These are phyloP conservation scores for Ophiocordyceps sinensis DNA, from an alignment of 2,329 filamentous ascomycete species.

Conservation along the genomic window DNA sequence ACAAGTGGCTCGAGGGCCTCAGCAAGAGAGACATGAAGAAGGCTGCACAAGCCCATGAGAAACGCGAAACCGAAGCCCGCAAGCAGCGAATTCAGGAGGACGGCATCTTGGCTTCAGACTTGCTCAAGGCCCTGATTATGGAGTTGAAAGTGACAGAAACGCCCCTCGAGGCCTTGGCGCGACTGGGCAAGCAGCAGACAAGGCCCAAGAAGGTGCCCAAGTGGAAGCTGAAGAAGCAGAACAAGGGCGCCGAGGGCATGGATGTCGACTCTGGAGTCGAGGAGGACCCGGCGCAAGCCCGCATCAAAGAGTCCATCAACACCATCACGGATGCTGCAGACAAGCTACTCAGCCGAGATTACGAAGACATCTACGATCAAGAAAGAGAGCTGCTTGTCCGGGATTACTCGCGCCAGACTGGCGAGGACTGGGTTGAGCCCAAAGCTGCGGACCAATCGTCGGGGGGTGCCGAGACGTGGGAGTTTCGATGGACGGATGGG, in stretches of 20 bases:
- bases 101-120: constrained; percentile 54
- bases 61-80: constrained; percentile 62
- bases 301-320: constrained; percentile 61
- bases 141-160: constrained; percentile 71
- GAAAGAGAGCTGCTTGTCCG: constrained; percentile 73
- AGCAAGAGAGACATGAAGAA: constrained; percentile 88
- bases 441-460: constrained; percentile 5
- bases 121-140: constrained; percentile 58
- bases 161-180: constrained; percentile 70
- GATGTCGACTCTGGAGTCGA: constrained; percentile 44
- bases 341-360: constrained; percentile 66
- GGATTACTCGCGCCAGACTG: constrained; percentile 72
- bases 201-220: constrained; percentile 46
- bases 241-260: constrained; percentile 43
- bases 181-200: constrained; percentile 55
- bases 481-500: constrained; percentile 85
- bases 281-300: constrained; percentile 54
- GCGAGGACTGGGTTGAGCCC: constrained; percentile 64
- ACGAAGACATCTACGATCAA: constrained; percentile 82
- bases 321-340: constrained; percentile 82
- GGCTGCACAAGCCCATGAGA: constrained; percentile 76
- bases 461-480: constrained; percentile 41
- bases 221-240: constrained; percentile 57
- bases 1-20: constrained; percentile 82
- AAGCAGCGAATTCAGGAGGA: constrained; percentile 63